Evolutionary conservation across 2,329 filamentous ascomycete species (phyloP), one percentile per base, ranked within the genome.

Genomic region (Xylariaceae sp.): DNA sequence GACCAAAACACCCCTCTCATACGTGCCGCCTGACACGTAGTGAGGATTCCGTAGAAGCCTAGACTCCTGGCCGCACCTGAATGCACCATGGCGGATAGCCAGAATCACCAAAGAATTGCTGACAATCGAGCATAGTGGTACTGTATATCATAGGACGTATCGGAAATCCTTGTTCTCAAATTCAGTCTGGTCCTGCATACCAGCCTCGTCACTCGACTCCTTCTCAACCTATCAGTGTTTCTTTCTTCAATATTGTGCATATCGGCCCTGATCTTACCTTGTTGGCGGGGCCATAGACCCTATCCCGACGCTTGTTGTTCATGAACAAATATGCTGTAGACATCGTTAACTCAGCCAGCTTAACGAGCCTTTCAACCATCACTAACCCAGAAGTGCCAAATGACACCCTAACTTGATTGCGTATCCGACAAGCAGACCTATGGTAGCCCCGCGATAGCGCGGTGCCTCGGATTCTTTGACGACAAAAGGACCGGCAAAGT

Each of bases 111-210:
- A n/a, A n/a, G n/a, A n/a, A n/a, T n/a, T n/a, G n/a, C n/a, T n/a
- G n/a, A n/a, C n/a, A n/a, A n/a, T n/a, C n/a, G n/a, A n/a, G n/a
- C n/a, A n/a, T n/a, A n/a, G n/a, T n/a, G n/a, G n/a, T n/a, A n/a
- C n/a, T n/a, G n/a, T n/a, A n/a, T 26, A 26, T 26, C 22, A 61
- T 4, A 62, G 43, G 6, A 69, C 65, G 47, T 69, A 69, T 33
- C 66, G 49, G 39, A 71, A 70, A 19, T 67, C 57, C 45, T 63
- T 67, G 41, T 69, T 70, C 43, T 68, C 59, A 43, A 67, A 68
- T 47, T 67, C 62, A 1, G 65, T 69, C 29, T 57, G 42, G 40
- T 68, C 65, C 38, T 57, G 55, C 64, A 69, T 71, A 1, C 65
- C 65, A 3, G 59, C 60, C 37, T 69, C 64, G 16, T 65, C 52